Conservation (phyloP, 228 moss, liverwort and hornwort genomes). For the Sphagnum magellanicum region DNA sequence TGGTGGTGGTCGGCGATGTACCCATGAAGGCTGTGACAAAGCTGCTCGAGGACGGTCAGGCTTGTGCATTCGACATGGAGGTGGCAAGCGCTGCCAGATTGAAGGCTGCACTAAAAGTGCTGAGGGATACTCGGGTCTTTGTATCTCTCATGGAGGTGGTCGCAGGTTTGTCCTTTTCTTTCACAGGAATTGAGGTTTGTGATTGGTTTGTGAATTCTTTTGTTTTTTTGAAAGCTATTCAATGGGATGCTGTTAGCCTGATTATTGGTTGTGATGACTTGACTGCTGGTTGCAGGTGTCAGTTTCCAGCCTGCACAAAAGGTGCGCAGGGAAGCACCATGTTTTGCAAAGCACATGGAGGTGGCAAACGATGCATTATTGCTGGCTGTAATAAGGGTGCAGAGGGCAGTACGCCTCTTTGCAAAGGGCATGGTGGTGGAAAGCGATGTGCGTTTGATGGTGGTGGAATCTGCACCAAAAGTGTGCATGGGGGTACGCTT, state of each 20-base stretch:
- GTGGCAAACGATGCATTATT: conserved; percentile 97
- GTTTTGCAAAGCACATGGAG: conserved; percentile 98
- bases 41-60: conserved; percentile 99
- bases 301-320: conserved; percentile 78
- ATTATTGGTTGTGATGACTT: no score
- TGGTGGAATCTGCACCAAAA: conserved; percentile 96
- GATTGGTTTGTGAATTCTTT: no score
- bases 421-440: conserved; percentile 97
- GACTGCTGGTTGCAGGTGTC: conserved; percentile 43
- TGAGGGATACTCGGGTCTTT: conserved; percentile 93
- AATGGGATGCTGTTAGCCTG: no score
- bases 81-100: conserved; percentile 87
- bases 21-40: conserved; percentile 77
- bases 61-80: conserved; percentile 94
- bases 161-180: conserved; percentile 29
- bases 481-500: conserved; percentile 93
- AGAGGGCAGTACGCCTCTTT: conserved; percentile 95
- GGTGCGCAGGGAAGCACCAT: conserved; percentile 97
- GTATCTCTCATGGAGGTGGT: conserved; percentile 97
- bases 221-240: no score
- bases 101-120: conserved; percentile 97
- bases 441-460: conserved; percentile 96
- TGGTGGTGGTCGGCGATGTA: conserved; percentile 93
- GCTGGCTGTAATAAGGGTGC: conserved; percentile 96
- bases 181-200: neutral